Percentiles rank a stretch among this genome's conserved stretches.
Evolutionary conservation across 2,329 filamentous ascomycete species (phyloP).

Genomic region (Huntiella savannae): DNA sequence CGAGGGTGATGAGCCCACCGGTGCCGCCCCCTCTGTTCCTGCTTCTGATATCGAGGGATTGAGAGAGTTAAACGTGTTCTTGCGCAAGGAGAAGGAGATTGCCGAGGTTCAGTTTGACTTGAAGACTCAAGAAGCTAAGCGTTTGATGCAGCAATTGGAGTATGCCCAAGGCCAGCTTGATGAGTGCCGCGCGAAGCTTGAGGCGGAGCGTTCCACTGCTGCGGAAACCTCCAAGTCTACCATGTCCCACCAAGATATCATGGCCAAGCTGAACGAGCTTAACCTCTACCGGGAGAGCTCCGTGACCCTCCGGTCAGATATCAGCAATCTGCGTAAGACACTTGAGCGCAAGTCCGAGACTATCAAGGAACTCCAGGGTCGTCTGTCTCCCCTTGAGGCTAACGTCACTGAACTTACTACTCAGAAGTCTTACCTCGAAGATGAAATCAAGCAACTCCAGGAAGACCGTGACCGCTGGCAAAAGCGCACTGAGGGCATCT

Average conservation of each 20-base stretch:
- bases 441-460: conserved; percentile 73
- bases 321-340: conserved; percentile 57
- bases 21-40: conserved; percentile 26
- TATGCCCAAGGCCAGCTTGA: conserved; percentile 78
- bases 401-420: conserved; percentile 69
- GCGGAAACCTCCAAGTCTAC: conserved; percentile 54
- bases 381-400: conserved; percentile 65
- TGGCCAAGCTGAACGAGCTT: conserved; percentile 87
- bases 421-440: conserved; percentile 61
- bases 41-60: conserved; percentile 46
- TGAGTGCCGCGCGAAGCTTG: conserved; percentile 69
- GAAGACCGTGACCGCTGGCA: conserved; percentile 90
- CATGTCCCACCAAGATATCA: conserved; percentile 70
- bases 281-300: conserved; percentile 94
- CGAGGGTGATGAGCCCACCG: conserved; percentile 24
- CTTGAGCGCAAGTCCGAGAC: conserved; percentile 56
- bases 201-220: conserved; percentile 66
- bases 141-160: conserved; percentile 75
- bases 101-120: conserved; percentile 91
- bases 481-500: conserved; percentile 84
- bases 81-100: conserved; percentile 93
- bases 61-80: conserved; percentile 76
- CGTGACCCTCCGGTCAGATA: conserved; percentile 72
- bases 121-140: conserved; percentile 70
- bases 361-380: conserved; percentile 53